phyloP scores from a whole-genome alignment of 2,329 filamentous ascomycete species.

The Ilyonectria robusta region DNA sequence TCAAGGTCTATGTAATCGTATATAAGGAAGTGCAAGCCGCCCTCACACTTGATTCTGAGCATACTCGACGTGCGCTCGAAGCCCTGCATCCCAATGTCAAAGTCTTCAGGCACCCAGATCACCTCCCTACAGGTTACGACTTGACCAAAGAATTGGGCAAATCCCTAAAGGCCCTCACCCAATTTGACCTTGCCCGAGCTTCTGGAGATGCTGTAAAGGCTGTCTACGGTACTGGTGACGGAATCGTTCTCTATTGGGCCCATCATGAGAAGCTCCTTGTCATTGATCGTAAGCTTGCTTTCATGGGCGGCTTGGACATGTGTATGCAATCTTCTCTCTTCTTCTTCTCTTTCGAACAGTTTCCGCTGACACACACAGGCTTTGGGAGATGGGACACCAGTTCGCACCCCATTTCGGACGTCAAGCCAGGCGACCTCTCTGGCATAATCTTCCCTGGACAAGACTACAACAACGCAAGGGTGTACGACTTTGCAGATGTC shows the following conservation, averaged over 20 bases:
- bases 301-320: constrained; percentile 93
- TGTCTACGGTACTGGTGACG: constrained; percentile 85
- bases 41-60: constrained; percentile 74
- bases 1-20: constrained; percentile 87
- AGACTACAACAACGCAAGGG: constrained; percentile 91
- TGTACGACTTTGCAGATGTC: constrained; percentile 86
- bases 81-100: constrained; percentile 85
- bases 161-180: constrained; percentile 65
- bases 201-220: constrained; percentile 82
- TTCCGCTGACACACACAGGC: constrained; percentile 56
- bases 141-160: constrained; percentile 78
- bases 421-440: constrained; percentile 83
- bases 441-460: constrained; percentile 88
- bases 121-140: constrained; percentile 80
- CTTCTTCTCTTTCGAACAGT: background rate
- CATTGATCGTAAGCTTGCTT: constrained; percentile 83
- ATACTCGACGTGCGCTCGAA: constrained; percentile 86
- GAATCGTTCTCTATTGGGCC: constrained; percentile 90
- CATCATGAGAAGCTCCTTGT: constrained; percentile 94
- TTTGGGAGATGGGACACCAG: constrained; percentile 93
- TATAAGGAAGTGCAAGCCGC: constrained; percentile 93
- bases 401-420: constrained; percentile 85
- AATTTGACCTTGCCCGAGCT: constrained; percentile 73
- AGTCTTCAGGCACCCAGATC: constrained; percentile 93
- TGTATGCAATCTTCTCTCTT: constrained; percentile 61